Conservation (phyloP, 371 early-diverging fungal species). For the Mucor saturninus region DNA sequence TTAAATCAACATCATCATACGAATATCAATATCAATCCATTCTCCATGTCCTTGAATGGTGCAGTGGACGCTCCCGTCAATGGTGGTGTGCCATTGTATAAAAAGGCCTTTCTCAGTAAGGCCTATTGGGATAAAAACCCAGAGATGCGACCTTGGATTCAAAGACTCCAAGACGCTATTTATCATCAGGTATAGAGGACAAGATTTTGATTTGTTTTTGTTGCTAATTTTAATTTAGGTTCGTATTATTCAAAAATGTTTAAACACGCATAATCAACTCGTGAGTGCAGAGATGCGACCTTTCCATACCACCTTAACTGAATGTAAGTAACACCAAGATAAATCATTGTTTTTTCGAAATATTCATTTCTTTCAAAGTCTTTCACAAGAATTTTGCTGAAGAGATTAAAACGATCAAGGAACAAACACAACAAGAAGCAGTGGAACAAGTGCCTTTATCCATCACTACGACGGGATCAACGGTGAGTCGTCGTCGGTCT, state of each 20-base stretch:
- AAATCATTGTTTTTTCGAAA: background rate
- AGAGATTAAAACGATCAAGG: slow-evolving; percentile 55
- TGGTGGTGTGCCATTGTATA: slow-evolving; percentile 82
- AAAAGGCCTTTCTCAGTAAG: slow-evolving; percentile 68
- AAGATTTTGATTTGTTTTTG: background rate
- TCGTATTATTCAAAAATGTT: slow-evolving; percentile 63
- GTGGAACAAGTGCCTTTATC: background rate
- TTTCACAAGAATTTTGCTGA: slow-evolving; percentile 74
- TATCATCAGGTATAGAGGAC: slow-evolving; percentile 62
- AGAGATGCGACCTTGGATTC: slow-evolving; percentile 51
- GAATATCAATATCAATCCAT: slow-evolving; percentile 68
- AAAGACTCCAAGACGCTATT: slow-evolving; percentile 62
- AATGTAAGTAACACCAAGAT: slow-evolving; percentile 53
- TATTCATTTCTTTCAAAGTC: slow-evolving; percentile 36
- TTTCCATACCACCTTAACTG: slow-evolving; percentile 71
- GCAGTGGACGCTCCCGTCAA: slow-evolving; percentile 89
- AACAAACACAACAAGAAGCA: slow-evolving; percentile 29
- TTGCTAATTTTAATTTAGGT: slow-evolving; percentile 41
- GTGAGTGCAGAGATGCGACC: slow-evolving; percentile 76
- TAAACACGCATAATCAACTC: slow-evolving; percentile 67
- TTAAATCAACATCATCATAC: slow-evolving; percentile 14
- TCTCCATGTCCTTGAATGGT: slow-evolving; percentile 84
- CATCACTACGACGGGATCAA: background rate
- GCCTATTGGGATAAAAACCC: slow-evolving; percentile 51
- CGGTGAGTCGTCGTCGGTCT: slow-evolving; percentile 12